Evolutionary conservation across 2,329 filamentous ascomycete genomes (phyloP).

Genomic region (Aspergillus luchuensis): DNA sequence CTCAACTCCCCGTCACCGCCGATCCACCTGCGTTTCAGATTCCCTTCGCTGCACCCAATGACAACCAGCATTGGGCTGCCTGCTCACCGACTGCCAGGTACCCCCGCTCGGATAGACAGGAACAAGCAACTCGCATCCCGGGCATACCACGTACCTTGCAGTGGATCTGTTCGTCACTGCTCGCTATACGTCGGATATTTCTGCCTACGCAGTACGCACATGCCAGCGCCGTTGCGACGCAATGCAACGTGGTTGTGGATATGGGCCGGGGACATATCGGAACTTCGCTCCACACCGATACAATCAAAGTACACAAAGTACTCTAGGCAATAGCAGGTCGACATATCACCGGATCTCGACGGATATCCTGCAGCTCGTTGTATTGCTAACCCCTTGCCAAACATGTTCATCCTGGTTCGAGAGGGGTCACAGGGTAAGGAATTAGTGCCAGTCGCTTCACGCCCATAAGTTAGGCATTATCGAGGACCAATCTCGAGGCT

Average conservation of each 20-base stretch:
- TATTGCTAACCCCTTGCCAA: no score
- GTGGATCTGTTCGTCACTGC: background rate
- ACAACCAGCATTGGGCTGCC: background rate
- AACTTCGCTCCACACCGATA: background rate
- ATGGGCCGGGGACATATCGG: background rate
- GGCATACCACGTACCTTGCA: background rate
- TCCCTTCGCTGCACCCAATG: background rate
- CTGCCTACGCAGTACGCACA: background rate
- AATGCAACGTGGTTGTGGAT: slow-evolving; percentile 1
- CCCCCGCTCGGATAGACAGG: background rate
- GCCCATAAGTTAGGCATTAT: no score
- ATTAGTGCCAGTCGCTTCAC: no score
- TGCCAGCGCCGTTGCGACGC: background rate
- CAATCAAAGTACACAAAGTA: background rate
- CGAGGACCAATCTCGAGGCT: no score
- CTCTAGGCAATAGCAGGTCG: no score
- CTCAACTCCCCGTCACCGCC: background rate
- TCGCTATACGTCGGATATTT: background rate
- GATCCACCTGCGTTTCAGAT: slow-evolving; percentile 4
- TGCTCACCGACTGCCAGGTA: background rate
- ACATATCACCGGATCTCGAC: no score
- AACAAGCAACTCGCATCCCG: background rate
- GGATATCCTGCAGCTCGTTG: no score
- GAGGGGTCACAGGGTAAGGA: no score
- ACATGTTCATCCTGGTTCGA: no score